These are phyloP conservation scores for Tieghemostelium lacteum DNA, from an alignment of 78 protist genomes.

Conservation along the genomic window DNA sequence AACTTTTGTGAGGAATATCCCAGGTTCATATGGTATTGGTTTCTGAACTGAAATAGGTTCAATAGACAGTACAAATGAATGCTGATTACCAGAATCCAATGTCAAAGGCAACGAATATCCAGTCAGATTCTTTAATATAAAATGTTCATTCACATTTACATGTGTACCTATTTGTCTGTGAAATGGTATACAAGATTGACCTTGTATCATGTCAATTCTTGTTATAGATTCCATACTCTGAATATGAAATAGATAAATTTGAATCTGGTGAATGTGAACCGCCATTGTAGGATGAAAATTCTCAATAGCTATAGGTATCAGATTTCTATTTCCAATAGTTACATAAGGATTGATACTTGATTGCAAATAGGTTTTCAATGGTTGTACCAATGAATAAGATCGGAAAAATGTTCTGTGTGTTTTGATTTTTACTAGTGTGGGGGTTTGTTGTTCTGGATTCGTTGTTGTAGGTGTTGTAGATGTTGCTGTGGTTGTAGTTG, in stretches of 20 bases:
- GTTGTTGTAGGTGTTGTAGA: not conserved
- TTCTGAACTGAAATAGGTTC: constrained; percentile 34
- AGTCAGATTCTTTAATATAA: not conserved
- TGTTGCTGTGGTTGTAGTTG: not conserved
- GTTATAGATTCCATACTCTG: constrained; percentile 33
- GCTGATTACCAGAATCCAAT: constrained; percentile 1
- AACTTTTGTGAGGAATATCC: constrained; percentile 57
- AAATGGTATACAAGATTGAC: constrained; percentile 13
- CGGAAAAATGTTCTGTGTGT: constrained; percentile 19
- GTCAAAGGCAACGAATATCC: not conserved
- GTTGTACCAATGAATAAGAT: constrained; percentile 44
- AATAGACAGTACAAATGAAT: constrained; percentile 26
- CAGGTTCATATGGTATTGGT: constrained; percentile 15
- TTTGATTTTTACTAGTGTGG: not conserved
- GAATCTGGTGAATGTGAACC: not conserved
- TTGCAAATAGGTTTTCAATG: constrained; percentile 20
- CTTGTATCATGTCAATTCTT: not conserved
- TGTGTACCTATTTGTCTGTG: constrained; percentile 52
- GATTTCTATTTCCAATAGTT: constrained; percentile 13
- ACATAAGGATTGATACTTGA: not conserved
- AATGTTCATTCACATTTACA: constrained; percentile 30
- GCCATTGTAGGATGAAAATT: constrained; percentile 34
- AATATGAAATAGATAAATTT: constrained; percentile 50
- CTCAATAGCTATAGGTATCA: constrained; percentile 16
- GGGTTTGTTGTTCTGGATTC: not conserved